A percentile compares a stretch with the other conserved stretches of the same genome.
These are phyloP conservation scores for Hordeum marinum DNA, from an alignment of 176 grass and related monocot species.

Conservation along the genomic window DNA sequence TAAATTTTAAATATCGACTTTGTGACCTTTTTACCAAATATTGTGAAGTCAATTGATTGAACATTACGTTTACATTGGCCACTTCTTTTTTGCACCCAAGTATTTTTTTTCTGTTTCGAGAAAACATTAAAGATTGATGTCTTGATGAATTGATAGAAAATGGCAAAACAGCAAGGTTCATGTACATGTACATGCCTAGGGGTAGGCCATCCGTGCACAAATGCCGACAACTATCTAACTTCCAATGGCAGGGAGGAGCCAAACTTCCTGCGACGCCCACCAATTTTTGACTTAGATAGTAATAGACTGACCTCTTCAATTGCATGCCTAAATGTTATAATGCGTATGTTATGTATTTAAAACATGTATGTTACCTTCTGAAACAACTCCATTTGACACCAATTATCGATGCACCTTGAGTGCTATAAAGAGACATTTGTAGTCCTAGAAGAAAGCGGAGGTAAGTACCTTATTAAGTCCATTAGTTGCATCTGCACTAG, in stretches of 20 bases:
- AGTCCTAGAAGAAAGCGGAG: background rate
- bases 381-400: background rate
- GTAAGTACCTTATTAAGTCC: background rate
- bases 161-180: background rate
- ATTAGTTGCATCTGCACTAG: background rate
- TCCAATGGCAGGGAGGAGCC: background rate
- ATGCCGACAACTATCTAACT: background rate
- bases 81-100: background rate
- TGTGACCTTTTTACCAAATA: background rate
- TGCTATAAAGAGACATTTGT: background rate
- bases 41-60: background rate
- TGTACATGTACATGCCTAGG: background rate
- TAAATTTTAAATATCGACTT: conserved; percentile 6
- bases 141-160: background rate
- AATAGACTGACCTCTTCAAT: background rate
- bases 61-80: background rate
- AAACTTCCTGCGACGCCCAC: background rate
- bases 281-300: background rate
- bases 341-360: background rate
- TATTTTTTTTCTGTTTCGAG: background rate
- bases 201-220: background rate
- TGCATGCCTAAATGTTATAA: background rate
- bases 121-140: background rate
- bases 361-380: conserved; percentile 4
- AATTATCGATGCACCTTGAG: background rate